Evolutionary conservation across 2,329 filamentous ascomycete species (phyloP), one percentile per base, ranked within the genome.

Genomic region (Neopestalotiopsis clavispora): DNA sequence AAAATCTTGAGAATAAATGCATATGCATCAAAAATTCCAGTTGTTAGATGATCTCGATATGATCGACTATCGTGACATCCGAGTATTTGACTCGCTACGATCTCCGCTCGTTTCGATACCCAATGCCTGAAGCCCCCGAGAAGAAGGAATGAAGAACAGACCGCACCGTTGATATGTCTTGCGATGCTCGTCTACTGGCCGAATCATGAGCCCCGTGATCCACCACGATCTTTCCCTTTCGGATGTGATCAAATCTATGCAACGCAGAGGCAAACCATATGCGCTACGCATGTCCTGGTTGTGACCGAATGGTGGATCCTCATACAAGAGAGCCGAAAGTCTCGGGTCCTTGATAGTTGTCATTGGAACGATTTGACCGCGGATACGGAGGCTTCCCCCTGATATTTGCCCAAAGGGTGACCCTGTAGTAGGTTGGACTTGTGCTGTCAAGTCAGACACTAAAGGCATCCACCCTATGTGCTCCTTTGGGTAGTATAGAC

Each of bases 161-260:
- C 65, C 65, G 9, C 20, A 23, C 9, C 65, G 9, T n/a, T n/a
- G 28, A n/a, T 66, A 66, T 10, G 1, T 60, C 17, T 4, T 4
- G 2, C 40, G 13, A 30, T 20, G 1, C 1, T 30, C 28, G 17
- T 28, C 34, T 12, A 42, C 56, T 4, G 30, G 28, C 34, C 45
- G 30, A 17, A 66, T 23, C n/a, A 66, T 32, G 28, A 66, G 65
- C 7, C 65, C 65, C n/a, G 65, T 66, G 30, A 60, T 38, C 65
- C 65, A 66, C 30, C 34, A 66, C 7, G 40, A 60, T 20, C 5
- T 23, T 17, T 60, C 23, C 6, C 10, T 7, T 13, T 13, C 4
- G 7, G n/a, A 23, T 17, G 12, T 28, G 30, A 28, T 3, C 6
- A 60, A 23, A 32, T 59, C 42, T 14, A 34, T 60, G 1, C 65